Percentiles rank a stretch among this genome's conserved stretches.
Conservation (phyloP, 805 yeast genomes). For the Wickerhamiella vanderwaltii region DNA sequence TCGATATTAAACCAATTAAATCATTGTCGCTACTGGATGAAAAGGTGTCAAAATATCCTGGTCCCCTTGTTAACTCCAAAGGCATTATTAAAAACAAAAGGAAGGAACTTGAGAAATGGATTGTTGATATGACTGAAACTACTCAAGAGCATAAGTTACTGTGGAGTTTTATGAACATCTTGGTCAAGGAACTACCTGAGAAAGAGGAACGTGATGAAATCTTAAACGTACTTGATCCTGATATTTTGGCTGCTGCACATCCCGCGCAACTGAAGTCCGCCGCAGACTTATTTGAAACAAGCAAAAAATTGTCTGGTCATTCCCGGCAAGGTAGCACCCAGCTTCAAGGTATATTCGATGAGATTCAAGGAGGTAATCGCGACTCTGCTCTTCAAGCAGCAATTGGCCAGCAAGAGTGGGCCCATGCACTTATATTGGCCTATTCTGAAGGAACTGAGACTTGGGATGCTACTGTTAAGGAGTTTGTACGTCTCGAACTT, state of each 20-base stretch:
- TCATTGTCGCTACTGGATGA: conserved; percentile 3
- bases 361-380: conserved; percentile 50
- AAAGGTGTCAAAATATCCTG: conserved; percentile 41
- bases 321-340: conserved; percentile 12
- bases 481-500: conserved; percentile 40
- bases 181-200: conserved; percentile 12
- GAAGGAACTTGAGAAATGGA: conserved; percentile 62
- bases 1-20: conserved; percentile 1
- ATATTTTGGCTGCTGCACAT: background rate
- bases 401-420: conserved; percentile 56
- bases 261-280: conserved; percentile 10
- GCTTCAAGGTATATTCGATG: conserved; percentile 27
- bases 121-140: conserved; percentile 29
- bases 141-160: conserved; percentile 16
- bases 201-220: conserved; percentile 10
- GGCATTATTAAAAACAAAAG: conserved; percentile 39
- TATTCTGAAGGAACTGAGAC: conserved; percentile 49
- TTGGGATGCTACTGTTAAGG: conserved; percentile 47
- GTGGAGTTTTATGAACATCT: conserved; percentile 16
- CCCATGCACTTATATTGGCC: conserved; percentile 62
- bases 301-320: conserved; percentile 1
- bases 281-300: conserved; percentile 26
- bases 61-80: conserved; percentile 44
- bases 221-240: conserved; percentile 11
- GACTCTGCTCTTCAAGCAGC: conserved; percentile 54